Conservation (phyloP, 495 filamentous ascomycete species). For the Parathielavia appendiculata region DNA sequence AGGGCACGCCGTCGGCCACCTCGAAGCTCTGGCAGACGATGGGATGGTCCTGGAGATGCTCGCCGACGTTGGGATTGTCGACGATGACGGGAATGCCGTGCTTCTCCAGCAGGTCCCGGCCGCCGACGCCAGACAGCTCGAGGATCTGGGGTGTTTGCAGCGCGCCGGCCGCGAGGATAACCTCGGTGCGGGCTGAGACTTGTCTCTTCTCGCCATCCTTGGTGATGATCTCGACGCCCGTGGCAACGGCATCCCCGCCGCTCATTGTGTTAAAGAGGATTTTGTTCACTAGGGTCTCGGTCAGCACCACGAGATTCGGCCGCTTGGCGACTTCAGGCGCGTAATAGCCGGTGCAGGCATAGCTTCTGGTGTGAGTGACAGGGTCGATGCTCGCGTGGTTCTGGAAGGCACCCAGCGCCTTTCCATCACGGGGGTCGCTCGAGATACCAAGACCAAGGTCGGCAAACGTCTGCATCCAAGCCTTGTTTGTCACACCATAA, state of each 20-base stretch:
- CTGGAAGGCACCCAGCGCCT: slow-evolving; percentile 42
- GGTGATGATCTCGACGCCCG: slow-evolving; percentile 32
- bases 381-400: slow-evolving; percentile 43
- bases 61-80: slow-evolving; percentile 71
- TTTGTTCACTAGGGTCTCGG: slow-evolving; percentile 43
- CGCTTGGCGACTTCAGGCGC: slow-evolving; percentile 31
- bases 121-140: slow-evolving; percentile 74
- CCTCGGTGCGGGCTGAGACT: slow-evolving; percentile 40
- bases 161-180: slow-evolving; percentile 57
- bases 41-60: slow-evolving; percentile 55
- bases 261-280: slow-evolving; percentile 29
- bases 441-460: slow-evolving; percentile 31
- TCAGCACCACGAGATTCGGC: slow-evolving; percentile 44
- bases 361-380: slow-evolving; percentile 36
- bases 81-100: slow-evolving; percentile 64
- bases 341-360: slow-evolving; percentile 38
- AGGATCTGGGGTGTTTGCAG: slow-evolving; percentile 56
- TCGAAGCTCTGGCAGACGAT: slow-evolving; percentile 38
- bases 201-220: slow-evolving; percentile 27
- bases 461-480: slow-evolving; percentile 37
- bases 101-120: slow-evolving; percentile 53
- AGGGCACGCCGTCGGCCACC: slow-evolving; percentile 37
- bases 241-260: slow-evolving; percentile 27
- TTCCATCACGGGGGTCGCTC: slow-evolving; percentile 38
- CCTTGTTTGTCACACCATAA: slow-evolving; percentile 31